Base-by-base conservation (phyloP, 2,329 filamentous ascomycete genomes). In the Polytolypa hystricis region DNA sequence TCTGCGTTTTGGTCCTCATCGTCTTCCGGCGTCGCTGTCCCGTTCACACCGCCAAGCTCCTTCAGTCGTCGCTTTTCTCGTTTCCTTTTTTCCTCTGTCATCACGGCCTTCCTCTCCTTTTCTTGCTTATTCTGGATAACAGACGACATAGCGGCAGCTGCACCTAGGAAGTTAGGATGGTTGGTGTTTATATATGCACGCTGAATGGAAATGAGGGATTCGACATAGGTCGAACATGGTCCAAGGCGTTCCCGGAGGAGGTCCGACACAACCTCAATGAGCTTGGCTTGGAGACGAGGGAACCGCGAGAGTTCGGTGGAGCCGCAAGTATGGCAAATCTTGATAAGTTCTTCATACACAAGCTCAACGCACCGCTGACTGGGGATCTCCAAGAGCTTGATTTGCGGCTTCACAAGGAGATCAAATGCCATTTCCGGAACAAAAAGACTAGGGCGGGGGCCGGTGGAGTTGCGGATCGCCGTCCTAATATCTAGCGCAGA, bases 171-270 rank as follows among this genome's bases (percentile, higher is more conserved):
- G 62, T 98, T 98, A 33, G 91, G 91, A 57, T 98, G 91, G 55
- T 98, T 98, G 28, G 91, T 98, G 67, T 98, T 98, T 65, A 98
- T 96, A 62, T 98, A 98, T 14, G 91, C 91, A 47, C 91, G 77
- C 62, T 98, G 91, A 42, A 98, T 98, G 17, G 91, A 82, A 47
- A 98, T 98, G 43, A 98, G 71, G 27, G 89, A 96, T 60, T 95
- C 91, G 29, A 98, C 91, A 49, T 98, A 98, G 35, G 65, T 73
- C 2, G 89, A 93, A 39, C 83, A 79, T 8, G 91, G 91, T 2
- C 91, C 91, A 4, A 98, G 71, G 42, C 89, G 77, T 64, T 98
- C 91, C 37, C 91, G 79, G 35, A 98, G 71, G 30, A 98, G 76
- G 57, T 98, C 91, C 5, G 91, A 96, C 2, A 98, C 91, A 12